A percentile compares a stretch with the other conserved stretches of the same genome.
Conservation (phyloP, 176 grass and related monocot species). For the Cenchrus purpureus region DNA sequence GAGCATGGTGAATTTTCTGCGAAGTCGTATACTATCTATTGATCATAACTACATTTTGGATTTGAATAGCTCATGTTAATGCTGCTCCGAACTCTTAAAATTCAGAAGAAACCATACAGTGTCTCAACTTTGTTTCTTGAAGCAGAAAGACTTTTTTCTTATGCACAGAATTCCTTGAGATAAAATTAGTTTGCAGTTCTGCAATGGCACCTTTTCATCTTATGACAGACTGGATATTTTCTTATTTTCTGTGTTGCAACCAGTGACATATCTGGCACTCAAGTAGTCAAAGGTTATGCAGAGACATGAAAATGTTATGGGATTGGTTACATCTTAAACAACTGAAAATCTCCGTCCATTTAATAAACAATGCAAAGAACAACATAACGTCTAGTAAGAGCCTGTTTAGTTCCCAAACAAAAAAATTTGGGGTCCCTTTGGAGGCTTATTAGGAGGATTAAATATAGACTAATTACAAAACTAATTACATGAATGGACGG, state of each 20-base stretch:
- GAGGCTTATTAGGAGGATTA: too few species aligned
- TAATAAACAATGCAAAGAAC: background rate
- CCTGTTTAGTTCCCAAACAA: too few species aligned
- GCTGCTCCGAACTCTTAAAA: background rate
- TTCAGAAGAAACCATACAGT: background rate
- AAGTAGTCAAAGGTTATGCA: background rate
- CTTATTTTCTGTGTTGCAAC: conserved; percentile 4
- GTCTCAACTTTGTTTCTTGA: background rate
- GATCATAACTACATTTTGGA: background rate
- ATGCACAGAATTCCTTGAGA: background rate
- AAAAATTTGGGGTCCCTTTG: too few species aligned
- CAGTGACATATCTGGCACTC: background rate
- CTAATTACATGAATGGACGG: too few species aligned
- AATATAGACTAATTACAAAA: too few species aligned
- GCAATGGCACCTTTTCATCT: background rate
- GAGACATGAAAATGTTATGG: conserved; percentile 7
- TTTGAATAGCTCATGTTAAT: conserved; percentile 4
- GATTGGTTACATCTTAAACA: background rate
- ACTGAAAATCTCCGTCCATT: background rate
- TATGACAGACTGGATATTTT: background rate
- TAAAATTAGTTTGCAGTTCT: background rate
- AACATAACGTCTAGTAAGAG: background rate
- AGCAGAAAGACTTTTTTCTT: background rate
- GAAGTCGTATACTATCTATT: background rate
- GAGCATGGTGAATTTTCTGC: background rate